These are phyloP conservation scores for Guillardia theta DNA, from an alignment of 78 protist species.

Conservation along the genomic window DNA sequence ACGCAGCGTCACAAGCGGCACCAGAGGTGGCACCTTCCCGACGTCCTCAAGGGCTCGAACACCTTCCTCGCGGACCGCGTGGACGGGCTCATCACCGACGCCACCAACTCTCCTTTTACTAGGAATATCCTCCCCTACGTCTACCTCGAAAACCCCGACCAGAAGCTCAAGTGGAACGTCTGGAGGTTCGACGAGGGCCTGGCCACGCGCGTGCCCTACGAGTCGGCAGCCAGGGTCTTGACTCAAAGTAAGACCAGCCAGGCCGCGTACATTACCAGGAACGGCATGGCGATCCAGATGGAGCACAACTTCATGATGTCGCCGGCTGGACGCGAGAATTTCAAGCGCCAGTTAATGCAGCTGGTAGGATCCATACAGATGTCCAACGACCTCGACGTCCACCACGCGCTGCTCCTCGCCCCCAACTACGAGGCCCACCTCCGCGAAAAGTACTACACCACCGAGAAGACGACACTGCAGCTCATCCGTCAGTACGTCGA, in stretches of 20 bases:
- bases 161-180: neutral
- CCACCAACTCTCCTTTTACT: neutral
- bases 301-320: neutral
- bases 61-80: neutral
- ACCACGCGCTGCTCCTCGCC: neutral
- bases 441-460: neutral
- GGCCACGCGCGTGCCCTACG: neutral
- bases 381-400: neutral
- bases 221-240: neutral
- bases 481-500: neutral
- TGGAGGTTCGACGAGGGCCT: neutral
- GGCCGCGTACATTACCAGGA: neutral
- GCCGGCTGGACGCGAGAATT: neutral
- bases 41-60: neutral
- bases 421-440: neutral
- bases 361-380: neutral
- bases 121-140: neutral
- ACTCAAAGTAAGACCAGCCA: neutral
- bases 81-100: neutral
- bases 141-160: neutral
- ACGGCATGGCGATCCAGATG: neutral
- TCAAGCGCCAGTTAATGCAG: neutral
- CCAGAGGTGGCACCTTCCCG: neutral
- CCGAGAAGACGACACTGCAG: neutral
- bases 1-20: neutral